Percentiles rank a stretch among this genome's conserved stretches.
Evolutionary conservation across 2,329 filamentous ascomycete genomes (phyloP).

Genomic region (Mollisiaceae sp.): DNA sequence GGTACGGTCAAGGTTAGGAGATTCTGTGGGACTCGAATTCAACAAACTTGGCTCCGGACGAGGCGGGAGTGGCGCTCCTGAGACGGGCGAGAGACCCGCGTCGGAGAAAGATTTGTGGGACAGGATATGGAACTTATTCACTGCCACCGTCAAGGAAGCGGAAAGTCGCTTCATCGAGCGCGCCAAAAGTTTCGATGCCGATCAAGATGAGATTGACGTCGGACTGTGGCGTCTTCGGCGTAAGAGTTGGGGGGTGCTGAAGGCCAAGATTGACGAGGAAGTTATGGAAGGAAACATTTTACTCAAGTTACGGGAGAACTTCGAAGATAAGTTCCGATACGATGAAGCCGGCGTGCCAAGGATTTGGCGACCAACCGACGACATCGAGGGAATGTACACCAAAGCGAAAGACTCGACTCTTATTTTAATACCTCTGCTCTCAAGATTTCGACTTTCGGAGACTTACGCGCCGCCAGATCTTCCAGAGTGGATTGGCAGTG

Average conservation of each 20-base stretch:
- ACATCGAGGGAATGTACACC: conserved; percentile 96
- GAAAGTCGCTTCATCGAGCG: conserved; percentile 85
- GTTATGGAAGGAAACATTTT: conserved; percentile 97
- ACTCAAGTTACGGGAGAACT: conserved; percentile 95
- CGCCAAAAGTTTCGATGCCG: conserved; percentile 92
- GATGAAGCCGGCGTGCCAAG: conserved; percentile 92
- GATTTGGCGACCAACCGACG: conserved; percentile 95
- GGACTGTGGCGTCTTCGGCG: conserved; percentile 90
- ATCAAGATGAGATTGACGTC: conserved; percentile 86
- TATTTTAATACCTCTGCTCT: conserved; percentile 85
- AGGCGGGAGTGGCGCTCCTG: conserved; percentile 80
- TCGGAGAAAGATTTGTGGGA: conserved; percentile 93
- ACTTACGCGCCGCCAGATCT: conserved; percentile 83
- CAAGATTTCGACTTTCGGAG: conserved; percentile 78
- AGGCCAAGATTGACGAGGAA: conserved; percentile 93
- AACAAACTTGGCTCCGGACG: conserved; percentile 92
- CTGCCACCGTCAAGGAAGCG: conserved; percentile 80
- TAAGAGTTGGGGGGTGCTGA: conserved; percentile 92
- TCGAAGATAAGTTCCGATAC: conserved; percentile 99
- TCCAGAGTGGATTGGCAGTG: conserved; percentile 78
- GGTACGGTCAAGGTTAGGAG: conserved; percentile 85
- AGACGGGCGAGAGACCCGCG: conserved; percentile 72
- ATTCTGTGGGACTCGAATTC: conserved; percentile 91
- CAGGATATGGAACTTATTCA: conserved; percentile 88
- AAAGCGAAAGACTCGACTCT: conserved; percentile 91